Evolutionary conservation across 139 green algal genomes (phyloP), one percentile per base, ranked within the genome.

Genomic region (Monoraphidium neglectum): DNA sequence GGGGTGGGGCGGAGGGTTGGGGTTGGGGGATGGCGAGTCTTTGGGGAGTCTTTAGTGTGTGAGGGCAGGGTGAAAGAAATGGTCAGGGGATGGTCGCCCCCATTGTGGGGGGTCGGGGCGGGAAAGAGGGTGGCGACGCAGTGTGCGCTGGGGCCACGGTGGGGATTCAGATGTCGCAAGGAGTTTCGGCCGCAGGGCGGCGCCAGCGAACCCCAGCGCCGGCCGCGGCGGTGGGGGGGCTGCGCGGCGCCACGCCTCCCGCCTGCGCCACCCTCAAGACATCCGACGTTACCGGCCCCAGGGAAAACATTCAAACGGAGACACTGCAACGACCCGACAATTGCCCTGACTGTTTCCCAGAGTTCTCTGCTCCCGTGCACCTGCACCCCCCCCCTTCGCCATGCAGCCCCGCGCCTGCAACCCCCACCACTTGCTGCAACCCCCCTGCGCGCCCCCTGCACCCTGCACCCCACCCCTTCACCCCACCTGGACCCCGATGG

Each of bases 401-500:
- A n/a, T n/a, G n/a, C n/a, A 1, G 16, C 16, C 49, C 21, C 1
- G 49, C 49, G 49, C 1, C 49, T n/a, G 49, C 49, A 1, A 57
- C 49, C 16, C 49, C 0, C 16, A 57, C 16, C 16, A 1, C 26
- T 35, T 33, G 65, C 16, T n/a, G n/a, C n/a, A n/a, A n/a, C n/a
- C n/a, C n/a, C n/a, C n/a, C n/a, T n/a, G n/a, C n/a, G n/a, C n/a
- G n/a, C n/a, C n/a, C n/a, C n/a, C n/a, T n/a, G n/a, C n/a, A n/a
- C n/a, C n/a, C n/a, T 6, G 64, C 35, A 37, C 49, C 56, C 56
- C 59, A 32, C 61, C 36, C 10, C 49, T 66, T 21, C 59, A 38
- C 30, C 72, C 33, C 61, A 76, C 75, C 68, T 82, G 77, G 54
- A 84, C 81, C 21, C 77, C 87, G 3, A 91, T 85, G 3, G 89